Evolutionary conservation across 768 basidiomycete genomes (phyloP).

Genomic region (Psilocybe azurescens): DNA sequence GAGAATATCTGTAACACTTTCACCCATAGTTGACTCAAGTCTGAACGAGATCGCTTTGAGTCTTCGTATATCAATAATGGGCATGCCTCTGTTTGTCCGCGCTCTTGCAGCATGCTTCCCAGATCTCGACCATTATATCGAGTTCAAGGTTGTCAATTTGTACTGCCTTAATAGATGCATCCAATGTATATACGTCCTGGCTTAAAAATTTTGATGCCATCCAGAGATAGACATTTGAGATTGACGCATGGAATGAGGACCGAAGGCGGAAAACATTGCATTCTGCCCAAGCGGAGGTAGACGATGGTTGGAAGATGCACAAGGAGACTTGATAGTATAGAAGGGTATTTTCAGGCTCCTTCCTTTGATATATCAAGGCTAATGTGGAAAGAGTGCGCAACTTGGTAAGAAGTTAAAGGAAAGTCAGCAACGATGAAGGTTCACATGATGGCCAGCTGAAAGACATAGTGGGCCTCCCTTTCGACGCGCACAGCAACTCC

Average conservation of each 20-base stretch:
- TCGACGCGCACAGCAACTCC: neutral
- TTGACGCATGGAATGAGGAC: neutral
- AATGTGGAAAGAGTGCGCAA: neutral
- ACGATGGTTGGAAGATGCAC: neutral
- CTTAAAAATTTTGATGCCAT: neutral
- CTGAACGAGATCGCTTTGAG: too few relatives aligned
- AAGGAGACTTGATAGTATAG: neutral
- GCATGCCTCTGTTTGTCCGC: too few relatives aligned
- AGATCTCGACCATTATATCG: too few relatives aligned
- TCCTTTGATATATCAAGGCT: neutral
- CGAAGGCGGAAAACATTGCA: neutral
- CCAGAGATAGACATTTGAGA: neutral
- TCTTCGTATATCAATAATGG: too few relatives aligned
- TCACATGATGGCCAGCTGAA: too few relatives aligned
- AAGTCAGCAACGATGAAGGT: neutral
- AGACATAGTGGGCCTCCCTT: neutral
- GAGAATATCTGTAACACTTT: too few relatives aligned
- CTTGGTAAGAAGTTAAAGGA: neutral
- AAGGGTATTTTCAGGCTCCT: neutral
- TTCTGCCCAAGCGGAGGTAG: neutral
- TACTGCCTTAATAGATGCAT: neutral
- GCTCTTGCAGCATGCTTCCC: too few relatives aligned
- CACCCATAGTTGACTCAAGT: too few relatives aligned
- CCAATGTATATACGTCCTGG: neutral
- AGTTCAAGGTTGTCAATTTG: too few relatives aligned